These are phyloP conservation scores for Triticum urartu DNA, from an alignment of 176 grass and related monocot species.

Conservation along the genomic window DNA sequence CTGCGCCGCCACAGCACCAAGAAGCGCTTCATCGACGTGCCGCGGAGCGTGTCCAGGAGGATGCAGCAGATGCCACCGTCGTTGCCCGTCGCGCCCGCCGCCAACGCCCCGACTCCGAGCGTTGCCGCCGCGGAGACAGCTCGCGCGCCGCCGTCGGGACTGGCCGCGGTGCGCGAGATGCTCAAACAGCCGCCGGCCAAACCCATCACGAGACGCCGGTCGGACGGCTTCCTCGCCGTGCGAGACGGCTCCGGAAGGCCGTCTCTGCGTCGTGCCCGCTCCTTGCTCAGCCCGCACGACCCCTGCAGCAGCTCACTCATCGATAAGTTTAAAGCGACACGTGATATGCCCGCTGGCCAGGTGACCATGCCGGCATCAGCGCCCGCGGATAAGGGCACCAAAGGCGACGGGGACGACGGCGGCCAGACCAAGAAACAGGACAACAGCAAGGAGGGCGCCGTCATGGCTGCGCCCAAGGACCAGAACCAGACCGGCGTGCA, in stretches of 20 bases:
- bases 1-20: slow-evolving; percentile 51
- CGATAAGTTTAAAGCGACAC: slow-evolving; percentile 10
- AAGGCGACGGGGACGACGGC: background rate
- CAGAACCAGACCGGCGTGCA: slow-evolving; percentile 50
- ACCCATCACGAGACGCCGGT: slow-evolving; percentile 34
- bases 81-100: background rate
- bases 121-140: background rate
- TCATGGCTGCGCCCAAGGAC: slow-evolving; percentile 43
- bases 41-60: slow-evolving; percentile 5
- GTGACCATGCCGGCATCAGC: background rate
- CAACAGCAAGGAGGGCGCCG: slow-evolving; percentile 49
- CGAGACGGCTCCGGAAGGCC: slow-evolving; percentile 4
- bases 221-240: slow-evolving; percentile 31
- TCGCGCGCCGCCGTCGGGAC: background rate
- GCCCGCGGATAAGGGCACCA: background rate
- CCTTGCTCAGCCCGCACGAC: slow-evolving; percentile 26
- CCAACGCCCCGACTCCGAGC: background rate
- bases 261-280: slow-evolving; percentile 27
- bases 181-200: background rate
- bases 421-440: slow-evolving; percentile 55
- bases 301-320: background rate
- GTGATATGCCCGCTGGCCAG: background rate
- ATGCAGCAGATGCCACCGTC: background rate
- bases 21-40: slow-evolving; percentile 32
- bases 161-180: background rate